Conservation (phyloP, 257 asterid genomes). For the Lycium ferocissimum region DNA sequence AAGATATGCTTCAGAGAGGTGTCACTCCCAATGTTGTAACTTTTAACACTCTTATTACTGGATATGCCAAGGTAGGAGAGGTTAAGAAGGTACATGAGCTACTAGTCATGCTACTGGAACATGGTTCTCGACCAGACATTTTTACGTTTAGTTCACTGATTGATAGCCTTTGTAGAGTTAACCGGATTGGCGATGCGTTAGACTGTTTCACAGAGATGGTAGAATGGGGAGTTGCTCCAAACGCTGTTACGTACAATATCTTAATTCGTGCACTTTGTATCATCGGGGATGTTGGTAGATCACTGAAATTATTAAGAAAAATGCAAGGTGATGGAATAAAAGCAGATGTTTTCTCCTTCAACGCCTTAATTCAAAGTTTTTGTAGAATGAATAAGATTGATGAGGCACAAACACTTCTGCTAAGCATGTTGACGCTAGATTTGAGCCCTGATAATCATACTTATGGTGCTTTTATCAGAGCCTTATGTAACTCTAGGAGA, state of each 20-base stretch:
- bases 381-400: conserved; percentile 66
- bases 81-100: conserved; percentile 55
- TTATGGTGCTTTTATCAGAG: conserved; percentile 67
- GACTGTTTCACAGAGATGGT: conserved; percentile 79
- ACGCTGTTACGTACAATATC: conserved; percentile 66
- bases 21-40: conserved; percentile 72
- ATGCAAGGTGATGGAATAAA: conserved; percentile 70
- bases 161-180: conserved; percentile 72
- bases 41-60: conserved; percentile 77
- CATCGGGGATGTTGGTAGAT: conserved; percentile 60
- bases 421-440: conserved; percentile 62
- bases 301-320: conserved; percentile 66
- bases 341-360: conserved; percentile 79
- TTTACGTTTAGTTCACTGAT: conserved; percentile 83
- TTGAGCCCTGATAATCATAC: conserved; percentile 83
- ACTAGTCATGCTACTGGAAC: conserved; percentile 60
- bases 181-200: conserved; percentile 70
- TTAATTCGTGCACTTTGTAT: conserved; percentile 75
- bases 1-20: conserved; percentile 60
- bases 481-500: conserved; percentile 69
- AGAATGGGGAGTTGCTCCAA: conserved; percentile 84
- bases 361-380: conserved; percentile 70
- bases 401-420: conserved; percentile 74
- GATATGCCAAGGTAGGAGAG: conserved; percentile 68
- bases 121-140: conserved; percentile 70